Base-by-base conservation (phyloP, 2,329 filamentous ascomycete species). In the Leptographium flavum region DNA sequence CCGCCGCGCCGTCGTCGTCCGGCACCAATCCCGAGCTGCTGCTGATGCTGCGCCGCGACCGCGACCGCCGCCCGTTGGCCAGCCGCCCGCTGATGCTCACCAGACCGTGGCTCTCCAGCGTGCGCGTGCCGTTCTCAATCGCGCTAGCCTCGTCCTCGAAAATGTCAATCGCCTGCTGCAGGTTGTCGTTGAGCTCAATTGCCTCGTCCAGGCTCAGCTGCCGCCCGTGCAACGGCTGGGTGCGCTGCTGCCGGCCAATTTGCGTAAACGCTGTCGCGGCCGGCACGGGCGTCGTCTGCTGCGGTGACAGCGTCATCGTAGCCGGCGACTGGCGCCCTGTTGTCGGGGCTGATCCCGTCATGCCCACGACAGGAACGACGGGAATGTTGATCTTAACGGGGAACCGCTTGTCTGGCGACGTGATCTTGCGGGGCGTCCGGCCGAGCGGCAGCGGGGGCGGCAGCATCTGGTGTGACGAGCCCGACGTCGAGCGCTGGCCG, bases 161-260 rank as follows among this genome's bases (percentile, higher is more conserved):
- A 39, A 80, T 79, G 48, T 74, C 68, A 52, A 81, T 79, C 5
- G 74, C 74, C 46, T 69, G 69, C 53, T 69, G 71, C 33, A 80
- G 62, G 3, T 71, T 73, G 42, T 69, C 67, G 50, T 76, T 78
- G 38, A 73, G 66, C 36, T 63, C 62, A 45, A 79, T 62, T 2
- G 69, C 69, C 46, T 76, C 69, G 45, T 76, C 70, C 19, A 79
- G 57, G 40, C 63, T 68, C 33, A 71, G 61, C 19, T 64, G 63
- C 46, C 57, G 61, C 50, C 67, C 61, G 43, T 57, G 56, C 45
- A 47, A 42, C 15, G 47, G 21, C 38, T 22, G 22, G 4, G 21
- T 27, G 27, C 28, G 30, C 10, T 35, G 50, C 40, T 46, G 47
- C 25, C 51, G 53, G n/a, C 56, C 35, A 46, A 48, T 44, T 4